A percentile compares a stretch with the other conserved stretches of the same genome.
Evolutionary conservation across 257 asterid species (phyloP).

Genomic region (Plantago elongata): DNA sequence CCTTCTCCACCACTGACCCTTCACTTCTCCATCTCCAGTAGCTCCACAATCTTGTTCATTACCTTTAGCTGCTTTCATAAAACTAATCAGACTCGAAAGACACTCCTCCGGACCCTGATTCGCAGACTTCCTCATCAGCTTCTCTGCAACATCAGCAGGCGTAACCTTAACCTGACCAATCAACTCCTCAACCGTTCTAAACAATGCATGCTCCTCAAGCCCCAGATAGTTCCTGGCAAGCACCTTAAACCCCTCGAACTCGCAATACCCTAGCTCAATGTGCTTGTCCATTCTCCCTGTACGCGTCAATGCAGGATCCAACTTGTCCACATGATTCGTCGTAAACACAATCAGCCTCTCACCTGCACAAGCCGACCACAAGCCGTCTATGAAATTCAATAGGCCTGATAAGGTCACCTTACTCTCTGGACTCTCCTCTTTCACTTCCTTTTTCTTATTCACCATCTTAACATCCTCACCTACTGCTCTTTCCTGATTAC

Average conservation of each 20-base stretch:
- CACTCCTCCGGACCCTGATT: conserved; percentile 26
- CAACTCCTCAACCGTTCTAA: conserved; percentile 24
- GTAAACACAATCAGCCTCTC: conserved; percentile 36
- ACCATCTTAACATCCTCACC: conserved; percentile 17
- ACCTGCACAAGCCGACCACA: conserved; percentile 36
- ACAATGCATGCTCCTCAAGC: conserved; percentile 26
- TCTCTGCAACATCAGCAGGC: conserved; percentile 38
- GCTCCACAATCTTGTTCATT: not conserved
- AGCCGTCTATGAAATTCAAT: conserved; percentile 33
- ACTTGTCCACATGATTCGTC: conserved; percentile 29
- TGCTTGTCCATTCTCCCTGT: conserved; percentile 37
- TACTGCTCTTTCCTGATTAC: conserved; percentile 17
- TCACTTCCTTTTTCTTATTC: conserved; percentile 12
- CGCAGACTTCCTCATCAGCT: conserved; percentile 34
- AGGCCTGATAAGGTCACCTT: conserved; percentile 35
- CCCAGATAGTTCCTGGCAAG: conserved; percentile 36
- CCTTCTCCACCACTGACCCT: too few species aligned
- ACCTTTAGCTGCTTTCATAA: conserved; percentile 16
- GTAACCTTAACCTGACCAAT: conserved; percentile 27
- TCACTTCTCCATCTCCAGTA: not conserved
- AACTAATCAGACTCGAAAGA: conserved; percentile 26
- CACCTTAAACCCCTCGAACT: conserved; percentile 31
- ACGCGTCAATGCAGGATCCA: conserved; percentile 37
- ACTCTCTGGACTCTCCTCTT: conserved; percentile 28
- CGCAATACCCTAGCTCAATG: conserved; percentile 35